Evolutionary conservation across 2,329 filamentous ascomycete species (phyloP).

Genomic region (Lecanicillium sp.): DNA sequence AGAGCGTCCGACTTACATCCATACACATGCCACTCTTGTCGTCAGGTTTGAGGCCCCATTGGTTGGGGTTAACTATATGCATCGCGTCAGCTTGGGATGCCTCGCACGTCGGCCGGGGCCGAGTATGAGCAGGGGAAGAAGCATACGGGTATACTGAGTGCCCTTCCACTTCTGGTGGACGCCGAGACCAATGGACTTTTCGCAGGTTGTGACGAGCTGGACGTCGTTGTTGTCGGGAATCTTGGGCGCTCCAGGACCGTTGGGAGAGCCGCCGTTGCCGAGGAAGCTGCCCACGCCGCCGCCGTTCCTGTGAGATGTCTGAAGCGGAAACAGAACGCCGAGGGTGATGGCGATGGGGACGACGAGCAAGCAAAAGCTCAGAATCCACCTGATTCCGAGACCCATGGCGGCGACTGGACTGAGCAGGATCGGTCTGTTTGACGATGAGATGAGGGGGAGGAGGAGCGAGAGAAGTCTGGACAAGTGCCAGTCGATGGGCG

Average conservation of each 20-base stretch:
- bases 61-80: slow-evolving; percentile 47
- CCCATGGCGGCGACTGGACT: slow-evolving; percentile 32
- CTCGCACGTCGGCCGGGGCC: no score
- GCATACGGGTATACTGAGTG: slow-evolving; percentile 43
- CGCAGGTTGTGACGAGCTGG: slow-evolving; percentile 33
- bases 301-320: slow-evolving; percentile 35
- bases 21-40: slow-evolving; percentile 40
- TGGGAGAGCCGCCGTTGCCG: slow-evolving; percentile 19
- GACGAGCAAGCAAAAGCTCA: slow-evolving; percentile 44
- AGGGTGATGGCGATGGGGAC: slow-evolving; percentile 45
- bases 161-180: slow-evolving; percentile 34
- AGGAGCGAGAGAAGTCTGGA: background rate
- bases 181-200: slow-evolving; percentile 37
- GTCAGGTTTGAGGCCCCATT: slow-evolving; percentile 42
- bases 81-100: background rate
- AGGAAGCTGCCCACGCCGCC: slow-evolving; percentile 41
- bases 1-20: slow-evolving; percentile 37
- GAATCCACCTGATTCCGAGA: slow-evolving; percentile 34
- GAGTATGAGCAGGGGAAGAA: no score
- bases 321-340: slow-evolving; percentile 43
- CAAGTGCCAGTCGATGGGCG: background rate
- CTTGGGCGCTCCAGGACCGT: slow-evolving; percentile 18
- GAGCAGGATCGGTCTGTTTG: no score
- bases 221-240: slow-evolving; percentile 27
- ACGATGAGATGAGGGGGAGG: background rate